A percentile compares a stretch with the other conserved stretches of the same genome.
Evolutionary conservation across 1,284 basidiomycete genomes (phyloP).

Genomic region (Termitomyces sp.): DNA sequence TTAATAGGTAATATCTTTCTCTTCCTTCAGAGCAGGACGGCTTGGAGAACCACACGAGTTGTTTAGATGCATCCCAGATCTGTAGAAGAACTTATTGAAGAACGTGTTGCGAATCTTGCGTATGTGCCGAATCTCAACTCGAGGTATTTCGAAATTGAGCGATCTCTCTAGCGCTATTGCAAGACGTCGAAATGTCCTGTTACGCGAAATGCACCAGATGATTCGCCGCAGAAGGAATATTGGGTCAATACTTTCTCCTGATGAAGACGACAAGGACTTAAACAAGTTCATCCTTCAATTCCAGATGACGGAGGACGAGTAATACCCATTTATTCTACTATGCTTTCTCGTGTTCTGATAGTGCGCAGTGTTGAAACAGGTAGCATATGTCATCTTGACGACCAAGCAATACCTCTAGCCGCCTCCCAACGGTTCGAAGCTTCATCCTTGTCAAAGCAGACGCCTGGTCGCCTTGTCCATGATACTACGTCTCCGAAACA

Average conservation of each 20-base stretch:
- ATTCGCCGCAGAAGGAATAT: slow-evolving; percentile 45
- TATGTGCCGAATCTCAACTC: slow-evolving; percentile 6
- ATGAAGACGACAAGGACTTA: slow-evolving; percentile 40
- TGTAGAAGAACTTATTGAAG: slow-evolving; percentile 17
- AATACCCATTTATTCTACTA: slow-evolving; percentile 12
- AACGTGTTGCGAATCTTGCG: slow-evolving; percentile 21
- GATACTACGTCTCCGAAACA: not conserved
- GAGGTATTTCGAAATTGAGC: not conserved
- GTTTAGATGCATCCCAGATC: slow-evolving; percentile 12
- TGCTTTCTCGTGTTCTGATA: slow-evolving; percentile 7
- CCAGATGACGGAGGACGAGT: slow-evolving; percentile 44
- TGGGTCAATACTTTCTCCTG: slow-evolving; percentile 32
- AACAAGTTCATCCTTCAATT: slow-evolving; percentile 48
- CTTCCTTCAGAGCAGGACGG: not conserved
- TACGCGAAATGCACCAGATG: slow-evolving; percentile 64
- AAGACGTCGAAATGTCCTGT: slow-evolving; percentile 57
- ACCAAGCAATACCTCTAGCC: slow-evolving; percentile 15
- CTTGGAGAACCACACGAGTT: not conserved
- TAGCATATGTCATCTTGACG: slow-evolving; percentile 28
- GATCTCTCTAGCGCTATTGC: slow-evolving; percentile 45
- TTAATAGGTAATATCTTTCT: slow-evolving; percentile 12
- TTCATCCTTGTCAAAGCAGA: not conserved
- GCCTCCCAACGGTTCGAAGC: not conserved
- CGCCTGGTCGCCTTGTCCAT: not conserved
- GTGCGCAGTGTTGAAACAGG: slow-evolving; percentile 26